Evolutionary conservation across 768 basidiomycete genomes (phyloP).

Genomic region (Dentipellis sp.): DNA sequence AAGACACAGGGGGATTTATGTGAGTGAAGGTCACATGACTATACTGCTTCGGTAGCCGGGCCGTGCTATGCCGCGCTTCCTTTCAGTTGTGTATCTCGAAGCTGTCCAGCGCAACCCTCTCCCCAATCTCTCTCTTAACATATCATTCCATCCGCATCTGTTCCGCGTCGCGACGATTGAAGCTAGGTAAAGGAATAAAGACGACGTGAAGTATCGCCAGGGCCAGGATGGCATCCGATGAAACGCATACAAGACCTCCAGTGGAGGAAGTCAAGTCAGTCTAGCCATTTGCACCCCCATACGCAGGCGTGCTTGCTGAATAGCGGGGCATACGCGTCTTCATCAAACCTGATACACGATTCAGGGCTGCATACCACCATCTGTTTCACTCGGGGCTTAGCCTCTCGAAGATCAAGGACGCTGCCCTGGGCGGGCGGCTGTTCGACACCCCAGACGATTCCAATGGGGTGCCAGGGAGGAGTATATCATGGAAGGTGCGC

Average conservation of each 20-base stretch:
- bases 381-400: slow-evolving; percentile 44
- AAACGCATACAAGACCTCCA: slow-evolving; percentile 17
- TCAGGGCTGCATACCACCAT: slow-evolving; percentile 32
- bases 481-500: slow-evolving; percentile 78
- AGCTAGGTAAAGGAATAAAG: no score
- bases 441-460: slow-evolving; percentile 33
- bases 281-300: slow-evolving; percentile 14
- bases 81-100: no score
- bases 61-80: no score
- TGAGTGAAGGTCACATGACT: no score
- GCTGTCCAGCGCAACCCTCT: no score
- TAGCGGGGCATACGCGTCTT: slow-evolving; percentile 10
- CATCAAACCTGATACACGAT: slow-evolving; percentile 11
- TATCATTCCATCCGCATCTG: no score
- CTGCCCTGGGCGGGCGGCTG: slow-evolving; percentile 51
- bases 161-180: no score
- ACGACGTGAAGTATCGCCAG: background rate
- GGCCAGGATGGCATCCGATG: background rate
- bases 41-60: no score
- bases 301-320: slow-evolving; percentile 18
- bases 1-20: no score
- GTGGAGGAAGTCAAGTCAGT: slow-evolving; percentile 26
- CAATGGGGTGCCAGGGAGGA: slow-evolving; percentile 59
- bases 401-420: slow-evolving; percentile 60
- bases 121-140: no score